phyloP scores from a whole-genome alignment of 2,329 filamentous ascomycete species.

The Cytospora chrysosperma region DNA sequence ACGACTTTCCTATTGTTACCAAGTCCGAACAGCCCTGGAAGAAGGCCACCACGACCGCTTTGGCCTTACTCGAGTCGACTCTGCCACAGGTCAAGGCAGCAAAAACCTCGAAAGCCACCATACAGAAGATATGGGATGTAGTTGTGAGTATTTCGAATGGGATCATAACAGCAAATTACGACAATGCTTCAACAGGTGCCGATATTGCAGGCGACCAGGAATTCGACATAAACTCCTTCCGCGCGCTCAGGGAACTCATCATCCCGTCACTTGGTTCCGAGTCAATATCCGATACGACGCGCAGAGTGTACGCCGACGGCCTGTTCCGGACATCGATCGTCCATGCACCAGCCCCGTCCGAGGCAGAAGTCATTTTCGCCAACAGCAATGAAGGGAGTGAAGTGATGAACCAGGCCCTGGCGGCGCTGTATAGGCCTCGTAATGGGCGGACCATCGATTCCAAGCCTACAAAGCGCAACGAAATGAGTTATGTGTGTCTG shows the following conservation, averaged over 20 bases:
- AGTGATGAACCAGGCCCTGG: conserved; percentile 46
- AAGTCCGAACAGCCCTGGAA: conserved; percentile 75
- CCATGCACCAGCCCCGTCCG: conserved; percentile 58
- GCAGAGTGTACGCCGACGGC: conserved; percentile 68
- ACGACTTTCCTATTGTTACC: conserved; percentile 70
- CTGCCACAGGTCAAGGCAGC: conserved; percentile 59
- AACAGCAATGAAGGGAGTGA: conserved; percentile 41
- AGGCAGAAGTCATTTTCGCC: conserved; percentile 58
- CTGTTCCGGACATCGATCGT: conserved; percentile 83
- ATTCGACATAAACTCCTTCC: conserved; percentile 79
- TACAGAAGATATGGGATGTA: conserved; percentile 66
- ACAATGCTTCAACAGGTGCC: conserved; percentile 43
- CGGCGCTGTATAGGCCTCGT: conserved; percentile 62
- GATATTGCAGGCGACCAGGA: conserved; percentile 67
- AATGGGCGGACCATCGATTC: conserved; percentile 72
- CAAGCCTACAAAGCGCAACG: conserved; percentile 60
- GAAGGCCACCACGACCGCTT: conserved; percentile 68
- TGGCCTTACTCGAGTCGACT: conserved; percentile 66
- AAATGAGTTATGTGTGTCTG: conserved; percentile 78
- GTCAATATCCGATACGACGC: conserved; percentile 63
- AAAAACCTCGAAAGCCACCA: conserved; percentile 44
- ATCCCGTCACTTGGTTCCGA: conserved; percentile 69
- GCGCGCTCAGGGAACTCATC: conserved; percentile 66
- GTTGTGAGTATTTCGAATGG: conserved; percentile 65
- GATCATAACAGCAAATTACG: conserved; percentile 66